phyloP scores from a whole-genome alignment of 2,329 filamentous ascomycete species.

The Aspergillus sp. region DNA sequence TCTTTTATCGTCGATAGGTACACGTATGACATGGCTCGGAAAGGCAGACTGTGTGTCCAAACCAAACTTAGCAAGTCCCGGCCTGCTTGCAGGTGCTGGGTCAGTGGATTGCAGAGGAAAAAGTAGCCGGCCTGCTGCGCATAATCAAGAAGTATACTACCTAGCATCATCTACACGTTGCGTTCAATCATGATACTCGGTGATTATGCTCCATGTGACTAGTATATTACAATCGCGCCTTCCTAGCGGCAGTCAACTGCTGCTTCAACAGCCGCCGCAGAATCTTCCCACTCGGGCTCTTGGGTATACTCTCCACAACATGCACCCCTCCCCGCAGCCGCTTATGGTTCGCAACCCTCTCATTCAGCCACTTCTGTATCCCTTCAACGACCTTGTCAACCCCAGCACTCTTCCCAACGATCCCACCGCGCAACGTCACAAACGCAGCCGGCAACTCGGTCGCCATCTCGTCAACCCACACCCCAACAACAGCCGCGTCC shows the following conservation, averaged over 20 bases:
- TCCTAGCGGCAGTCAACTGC: not conserved
- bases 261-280: constrained; percentile 12
- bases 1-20: no score
- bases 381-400: not conserved
- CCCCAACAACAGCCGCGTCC: constrained; percentile 46
- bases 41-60: no score
- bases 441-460: constrained; percentile 12
- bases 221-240: not conserved
- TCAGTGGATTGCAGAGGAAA: no score
- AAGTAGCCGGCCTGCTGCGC: no score
- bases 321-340: constrained; percentile 21
- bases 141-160: no score
- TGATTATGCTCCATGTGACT: no score
- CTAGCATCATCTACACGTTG: no score
- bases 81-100: no score
- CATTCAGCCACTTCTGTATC: constrained; percentile 15
- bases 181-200: no score
- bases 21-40: no score
- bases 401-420: not conserved
- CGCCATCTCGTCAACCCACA: constrained; percentile 28
- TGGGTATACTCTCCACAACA: constrained; percentile 22
- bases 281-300: constrained; percentile 25
- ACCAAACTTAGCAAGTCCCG: no score
- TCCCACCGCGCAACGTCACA: not conserved
- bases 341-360: constrained; percentile 24